Evolutionary conservation across 495 filamentous ascomycete species (phyloP).

Genomic region (Tuber borchii): DNA sequence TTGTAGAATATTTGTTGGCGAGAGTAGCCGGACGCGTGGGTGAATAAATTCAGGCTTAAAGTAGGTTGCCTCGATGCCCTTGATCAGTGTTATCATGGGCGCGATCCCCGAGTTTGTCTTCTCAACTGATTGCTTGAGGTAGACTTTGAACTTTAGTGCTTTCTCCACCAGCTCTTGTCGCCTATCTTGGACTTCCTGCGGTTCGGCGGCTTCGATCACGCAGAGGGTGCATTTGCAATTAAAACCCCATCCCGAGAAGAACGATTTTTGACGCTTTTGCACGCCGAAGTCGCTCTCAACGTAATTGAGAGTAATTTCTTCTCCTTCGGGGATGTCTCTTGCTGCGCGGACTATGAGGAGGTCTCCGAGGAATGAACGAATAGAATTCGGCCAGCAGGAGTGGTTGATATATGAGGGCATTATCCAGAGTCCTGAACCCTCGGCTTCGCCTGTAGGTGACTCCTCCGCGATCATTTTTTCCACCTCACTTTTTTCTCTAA

Average conservation of each 20-base stretch:
- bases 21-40: slow-evolving; percentile 12
- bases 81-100: background rate
- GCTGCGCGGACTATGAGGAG: slow-evolving; percentile 18
- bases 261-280: background rate
- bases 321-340: slow-evolving; percentile 14
- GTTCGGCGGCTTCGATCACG: slow-evolving; percentile 9
- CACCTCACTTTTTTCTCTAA: background rate
- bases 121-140: background rate
- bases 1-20: background rate
- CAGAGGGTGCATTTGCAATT: slow-evolving; percentile 16
- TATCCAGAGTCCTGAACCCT: slow-evolving; percentile 13
- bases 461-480: background rate
- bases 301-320: slow-evolving; percentile 15
- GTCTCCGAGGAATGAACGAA: slow-evolving; percentile 21
- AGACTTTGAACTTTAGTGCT: background rate
- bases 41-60: slow-evolving; percentile 12
- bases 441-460: background rate
- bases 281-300: background rate
- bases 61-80: slow-evolving; percentile 15
- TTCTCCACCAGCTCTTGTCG: background rate
- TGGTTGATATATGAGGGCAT: slow-evolving; percentile 21
- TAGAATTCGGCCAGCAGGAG: slow-evolving; percentile 13
- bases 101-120: background rate
- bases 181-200: background rate
- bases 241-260: background rate